Evolutionary conservation across 2,329 filamentous ascomycete species (phyloP).

Genomic region (Ascochyta pisi): DNA sequence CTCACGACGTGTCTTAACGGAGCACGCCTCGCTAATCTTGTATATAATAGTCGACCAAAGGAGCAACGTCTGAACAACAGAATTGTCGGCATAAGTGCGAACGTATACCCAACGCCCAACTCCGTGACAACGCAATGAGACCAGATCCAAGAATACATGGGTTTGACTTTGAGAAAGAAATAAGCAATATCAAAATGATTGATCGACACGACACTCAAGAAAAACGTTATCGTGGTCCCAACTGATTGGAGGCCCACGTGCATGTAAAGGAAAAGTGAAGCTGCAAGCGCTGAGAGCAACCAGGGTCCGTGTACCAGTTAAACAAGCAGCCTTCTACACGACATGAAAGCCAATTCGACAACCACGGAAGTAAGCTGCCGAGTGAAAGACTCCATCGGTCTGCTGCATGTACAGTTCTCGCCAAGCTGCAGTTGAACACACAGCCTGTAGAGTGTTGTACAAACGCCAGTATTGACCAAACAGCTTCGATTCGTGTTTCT

Average conservation of each 20-base stretch:
- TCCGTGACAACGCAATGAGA: neutral
- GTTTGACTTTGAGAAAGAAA: neutral
- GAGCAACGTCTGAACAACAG: neutral
- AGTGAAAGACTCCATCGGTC: neutral
- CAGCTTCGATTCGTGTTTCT: neutral
- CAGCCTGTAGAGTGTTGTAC: neutral
- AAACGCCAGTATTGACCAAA: neutral
- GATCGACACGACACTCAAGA: neutral
- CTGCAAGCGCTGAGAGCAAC: neutral
- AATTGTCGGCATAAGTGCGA: neutral
- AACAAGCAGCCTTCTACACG: neutral
- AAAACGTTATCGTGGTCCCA: neutral
- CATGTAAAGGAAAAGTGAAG: slow-evolving; percentile 7
- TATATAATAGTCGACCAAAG: too few species aligned
- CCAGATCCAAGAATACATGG: too few species aligned
- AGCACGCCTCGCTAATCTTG: too few species aligned
- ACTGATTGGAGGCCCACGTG: neutral
- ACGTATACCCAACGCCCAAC: slow-evolving; percentile 10
- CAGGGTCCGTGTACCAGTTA: neutral
- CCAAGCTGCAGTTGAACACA: neutral
- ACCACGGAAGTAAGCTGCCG: too few species aligned
- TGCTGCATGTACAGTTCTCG: neutral
- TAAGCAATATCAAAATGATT: neutral
- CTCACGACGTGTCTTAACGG: neutral
- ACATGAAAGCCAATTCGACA: too few species aligned